Base-by-base conservation (phyloP, 1,284 basidiomycete genomes). In the Sporisorium scitamineum region DNA sequence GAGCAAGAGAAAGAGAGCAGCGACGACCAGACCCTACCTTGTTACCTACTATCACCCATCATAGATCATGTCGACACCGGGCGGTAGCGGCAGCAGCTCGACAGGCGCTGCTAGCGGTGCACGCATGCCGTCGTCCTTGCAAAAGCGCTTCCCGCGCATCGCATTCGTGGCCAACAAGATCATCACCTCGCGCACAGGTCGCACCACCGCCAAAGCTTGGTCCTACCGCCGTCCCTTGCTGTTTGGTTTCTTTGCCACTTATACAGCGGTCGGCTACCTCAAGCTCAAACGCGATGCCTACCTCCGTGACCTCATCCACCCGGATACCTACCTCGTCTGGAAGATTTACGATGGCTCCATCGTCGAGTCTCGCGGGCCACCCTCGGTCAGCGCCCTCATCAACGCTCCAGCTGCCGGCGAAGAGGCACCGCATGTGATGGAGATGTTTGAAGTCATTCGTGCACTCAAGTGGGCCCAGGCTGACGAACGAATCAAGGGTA, bases 401-500 rank as follows among this genome's bases (percentile, higher is more conserved):
- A 61, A 63, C 24, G 69, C 70, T 16, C 62, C 76, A 11, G 58
- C 64, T 7, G 63, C 70, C 0, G 76, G 78, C 18, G 81, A 79
- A 48, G 77, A 80, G 48, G 59, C 69, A 18, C 76, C 74, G 5
- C 71, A 63, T 6, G 75, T 82, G 3, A 84, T 87, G 82, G 85
- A 86, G 59, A 69, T 87, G 45, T 86, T 86, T 63, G 86, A 87
- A 20, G 85, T 85, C 39, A 74, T 86, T 10, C 78, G 83, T 20
- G 80, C 86, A 14, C 80, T 87, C 51, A 86, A 86, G 50, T 84
- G 81, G 68, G 84, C 86, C 7, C 80, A 84, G 59, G 62, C 64
- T 7, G 86, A 87, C 68, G 79, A 82, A 26, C 79, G 86, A 11
- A 83, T 87, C 57, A 81, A 82, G 56, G 87, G 87, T 37, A 80